Base-by-base conservation (phyloP, 2,329 filamentous ascomycete species). In the Ophiocordyceps camponoti-saundersi region DNA sequence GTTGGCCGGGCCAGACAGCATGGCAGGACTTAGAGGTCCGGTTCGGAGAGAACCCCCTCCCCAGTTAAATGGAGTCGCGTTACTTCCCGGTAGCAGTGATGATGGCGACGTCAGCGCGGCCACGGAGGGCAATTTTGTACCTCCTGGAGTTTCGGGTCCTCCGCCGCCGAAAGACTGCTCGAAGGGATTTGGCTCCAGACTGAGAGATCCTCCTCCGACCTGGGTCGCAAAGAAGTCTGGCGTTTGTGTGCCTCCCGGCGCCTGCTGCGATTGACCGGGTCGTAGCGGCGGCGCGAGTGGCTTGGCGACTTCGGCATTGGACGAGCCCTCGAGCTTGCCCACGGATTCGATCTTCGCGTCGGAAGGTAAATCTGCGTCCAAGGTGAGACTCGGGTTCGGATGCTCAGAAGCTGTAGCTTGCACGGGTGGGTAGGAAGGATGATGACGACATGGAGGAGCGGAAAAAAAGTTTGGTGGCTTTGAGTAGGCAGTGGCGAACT, bases 11-110 rank as follows among this genome's bases (percentile, higher is more conserved):
- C 88, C 92, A 44, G 88, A 86, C 48, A 98, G 80, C 89, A 98
- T 96, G 52, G 90, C 92, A 68, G 92, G 92, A 65, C 92, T 96
- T 54, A 98, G 67, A 41, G 92, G 92, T 55, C 92, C 92, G 50
- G 88, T 89, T 53, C 92, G 82, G 57, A 98, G 70, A 43, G 88
- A 95, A 56, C 88, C 82, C 53, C 78, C 77, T 54, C 75, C 75
- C 88, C 89, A 95, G 64, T 83, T 80, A 59, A 84, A 85, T 21
- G 80, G 76, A 34, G 78, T 84, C 47, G 79, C 79, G 52, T 79
- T 85, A 56, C 77, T 76, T 52, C 84, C 86, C 44, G 82, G 81
- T 30, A 87, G 67, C 20, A 93, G 75, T 21, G 87, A 79, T 43
- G 87, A 87, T 7, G 92, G 90, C 44, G 92, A 96, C 22, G 92